Evolutionary conservation across 306 rosid species (phyloP).

Genomic region (Trifolium fragiferum): DNA sequence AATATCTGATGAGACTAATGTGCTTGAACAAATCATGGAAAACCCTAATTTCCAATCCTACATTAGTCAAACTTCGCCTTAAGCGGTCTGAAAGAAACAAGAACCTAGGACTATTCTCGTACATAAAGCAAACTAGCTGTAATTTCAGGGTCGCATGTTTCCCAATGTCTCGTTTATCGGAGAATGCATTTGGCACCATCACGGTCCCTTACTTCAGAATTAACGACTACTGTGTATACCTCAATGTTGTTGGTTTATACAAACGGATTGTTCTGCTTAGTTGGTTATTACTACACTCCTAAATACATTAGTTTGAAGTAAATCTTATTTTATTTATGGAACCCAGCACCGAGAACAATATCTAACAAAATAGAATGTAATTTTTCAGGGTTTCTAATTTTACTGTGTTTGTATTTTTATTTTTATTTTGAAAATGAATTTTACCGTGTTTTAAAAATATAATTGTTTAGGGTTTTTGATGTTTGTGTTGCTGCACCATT

Average conservation of each 20-base stretch:
- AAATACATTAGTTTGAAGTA: too few relatives aligned
- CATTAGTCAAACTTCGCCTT: neutral
- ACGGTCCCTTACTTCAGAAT: neutral
- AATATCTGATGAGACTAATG: neutral
- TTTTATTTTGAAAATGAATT: too few relatives aligned
- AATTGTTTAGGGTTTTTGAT: too few relatives aligned
- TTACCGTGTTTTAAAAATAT: too few relatives aligned
- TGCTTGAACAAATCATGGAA: neutral
- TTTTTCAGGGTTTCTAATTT: too few relatives aligned
- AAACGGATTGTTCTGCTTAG: neutral
- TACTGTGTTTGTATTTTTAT: too few relatives aligned
- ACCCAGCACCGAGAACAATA: neutral
- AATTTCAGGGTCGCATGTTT: neutral
- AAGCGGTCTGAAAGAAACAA: neutral
- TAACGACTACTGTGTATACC: too few relatives aligned
- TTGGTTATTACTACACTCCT: neutral
- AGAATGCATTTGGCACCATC: neutral
- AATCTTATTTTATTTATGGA: neutral
- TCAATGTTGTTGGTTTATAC: neutral
- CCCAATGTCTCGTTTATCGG: neutral
- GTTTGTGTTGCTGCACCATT: too few relatives aligned
- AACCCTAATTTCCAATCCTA: neutral
- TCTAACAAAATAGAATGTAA: too few relatives aligned
- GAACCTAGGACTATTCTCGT: neutral
- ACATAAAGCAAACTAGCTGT: fast-evolving